Base-by-base conservation (phyloP, 768 basidiomycete species). In the Trametopsis cervina region DNA sequence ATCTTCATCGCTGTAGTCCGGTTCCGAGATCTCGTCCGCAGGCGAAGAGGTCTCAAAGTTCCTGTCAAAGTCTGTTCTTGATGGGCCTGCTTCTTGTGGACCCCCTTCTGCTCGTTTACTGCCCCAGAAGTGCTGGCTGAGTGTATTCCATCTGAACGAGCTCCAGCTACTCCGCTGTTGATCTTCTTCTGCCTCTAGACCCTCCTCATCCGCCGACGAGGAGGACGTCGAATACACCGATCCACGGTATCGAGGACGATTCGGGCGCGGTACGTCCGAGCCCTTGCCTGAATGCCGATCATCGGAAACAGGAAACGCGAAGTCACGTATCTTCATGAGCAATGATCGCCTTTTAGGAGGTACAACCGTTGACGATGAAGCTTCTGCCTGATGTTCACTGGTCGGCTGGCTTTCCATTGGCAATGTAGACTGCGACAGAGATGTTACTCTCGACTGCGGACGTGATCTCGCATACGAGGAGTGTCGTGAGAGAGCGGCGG, bases 271-370 rank as follows among this genome's bases (percentile, higher is more conserved):
- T 9, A 65, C 68, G 39, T 70, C 60, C 10, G 67, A 57, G 10
- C 75, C 76, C 2, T 53, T 52, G 7, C 74, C 74, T 4, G 58
- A 53, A 57, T 76, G 75, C 5, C 76, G 69, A 13, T 58, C 63
- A 60, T 78, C 77, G 4, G 62, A 41, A 2, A 56, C 46, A 18
- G 67, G 52, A 53, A 68, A 78, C 10, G 68, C 76, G 53, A 67
- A 78, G 56, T 78, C 76, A n/a, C 75, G 71, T 22, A 78, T 73
- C 46, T 69, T 69, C 56, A 75, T 66, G 11, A 68, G 51, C 4
- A 44, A 33, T 29, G 56, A 54, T 21, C 49, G 54, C 3, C 49
- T 57, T 40, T 54, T 54, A 12, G 52, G 12, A 18, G 51, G 47
- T 37, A 47, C 49, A 36, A 49, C 49, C 5, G 55, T 53, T 15